These are phyloP conservation scores for Tremellales sp. DNA, from an alignment of 1,284 basidiomycete species.

Conservation along the genomic window DNA sequence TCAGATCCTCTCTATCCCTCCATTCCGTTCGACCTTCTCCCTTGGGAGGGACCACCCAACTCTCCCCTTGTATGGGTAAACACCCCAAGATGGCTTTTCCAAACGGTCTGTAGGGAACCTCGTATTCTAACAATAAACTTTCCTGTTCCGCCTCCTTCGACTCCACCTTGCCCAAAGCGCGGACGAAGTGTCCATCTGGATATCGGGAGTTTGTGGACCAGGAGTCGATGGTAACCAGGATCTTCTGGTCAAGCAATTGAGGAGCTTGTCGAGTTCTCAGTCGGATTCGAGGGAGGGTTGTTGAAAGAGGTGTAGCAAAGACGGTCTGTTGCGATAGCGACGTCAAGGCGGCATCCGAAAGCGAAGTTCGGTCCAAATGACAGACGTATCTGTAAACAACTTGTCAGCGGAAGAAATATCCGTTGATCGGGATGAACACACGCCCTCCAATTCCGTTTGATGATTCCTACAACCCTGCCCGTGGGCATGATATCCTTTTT, in stretches of 20 bases:
- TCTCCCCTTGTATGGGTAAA: slow-evolving; percentile 82
- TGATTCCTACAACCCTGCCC: slow-evolving; percentile 83
- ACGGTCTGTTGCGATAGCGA: slow-evolving; percentile 87
- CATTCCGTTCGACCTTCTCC: slow-evolving; percentile 58
- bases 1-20: slow-evolving; percentile 83
- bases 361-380: slow-evolving; percentile 85
- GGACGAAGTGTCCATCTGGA: slow-evolving; percentile 96
- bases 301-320: slow-evolving; percentile 90
- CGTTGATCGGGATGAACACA: slow-evolving; percentile 49
- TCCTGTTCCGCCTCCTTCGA: slow-evolving; percentile 97
- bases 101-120: slow-evolving; percentile 95
- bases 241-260: slow-evolving; percentile 84
- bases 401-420: slow-evolving; percentile 1
- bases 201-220: slow-evolving; percentile 87
- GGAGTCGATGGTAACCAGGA: slow-evolving; percentile 88
- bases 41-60: slow-evolving; percentile 89
- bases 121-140: slow-evolving; percentile 88
- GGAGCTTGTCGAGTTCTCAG: slow-evolving; percentile 92
- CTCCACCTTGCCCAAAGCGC: slow-evolving; percentile 84
- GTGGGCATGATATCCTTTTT: slow-evolving; percentile 65
- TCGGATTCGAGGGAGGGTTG: slow-evolving; percentile 87
- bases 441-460: slow-evolving; percentile 94
- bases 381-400: slow-evolving; percentile 72
- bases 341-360: slow-evolving; percentile 72
- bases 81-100: slow-evolving; percentile 91